Evolutionary conservation across 345 rosid species (phyloP), one percentile per base, ranked within the genome.

Genomic region (Lepidium africanum): DNA sequence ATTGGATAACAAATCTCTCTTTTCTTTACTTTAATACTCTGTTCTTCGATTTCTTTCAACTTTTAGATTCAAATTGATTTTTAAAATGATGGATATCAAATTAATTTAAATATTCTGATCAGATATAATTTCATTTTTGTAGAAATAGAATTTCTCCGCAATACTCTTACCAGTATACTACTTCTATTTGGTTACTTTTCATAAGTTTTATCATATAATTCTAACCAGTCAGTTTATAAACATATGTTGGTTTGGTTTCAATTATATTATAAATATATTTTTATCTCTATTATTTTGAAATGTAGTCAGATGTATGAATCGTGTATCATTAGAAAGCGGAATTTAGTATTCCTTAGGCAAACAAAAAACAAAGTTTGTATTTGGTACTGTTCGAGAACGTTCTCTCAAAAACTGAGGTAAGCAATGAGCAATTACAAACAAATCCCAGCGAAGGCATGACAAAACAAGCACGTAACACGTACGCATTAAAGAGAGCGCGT

Each of bases 401-500:
- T 62, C 55, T 14, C 7, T 53, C 0, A 23, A 14, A 27, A 52
- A 14, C 3, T 39, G 51, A 9, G 64, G 76, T 72, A 50, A 72
- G 65, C 76, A 12, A 54, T 71, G 76, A 71, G 70, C 55, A 5
- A 3, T 27, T n/a, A 23, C 10, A 62, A 42, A 3, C 5, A 30
- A 30, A 30, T 35, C 30, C 55, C 75, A 63, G 62, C 40, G 8
- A 62, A 63, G 64, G 42, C 58, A 71, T 56, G 65, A 64, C 65
- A 49, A 3, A 15, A 21, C 55, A 50, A 25, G 32, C 1, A 58
- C 67, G 67, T 65, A 23, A 65, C 6, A 15, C 10, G 32, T 16
- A 65, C 61, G 61, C 71, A 60, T 9, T 17, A 3, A 3, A 33
- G 5, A 48, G 19, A 33, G 33, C 43, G 77, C 62, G 70, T 63